These are phyloP conservation scores for Metarhizium sp. DNA, from an alignment of 2,329 filamentous ascomycete genomes.

Conservation along the genomic window DNA sequence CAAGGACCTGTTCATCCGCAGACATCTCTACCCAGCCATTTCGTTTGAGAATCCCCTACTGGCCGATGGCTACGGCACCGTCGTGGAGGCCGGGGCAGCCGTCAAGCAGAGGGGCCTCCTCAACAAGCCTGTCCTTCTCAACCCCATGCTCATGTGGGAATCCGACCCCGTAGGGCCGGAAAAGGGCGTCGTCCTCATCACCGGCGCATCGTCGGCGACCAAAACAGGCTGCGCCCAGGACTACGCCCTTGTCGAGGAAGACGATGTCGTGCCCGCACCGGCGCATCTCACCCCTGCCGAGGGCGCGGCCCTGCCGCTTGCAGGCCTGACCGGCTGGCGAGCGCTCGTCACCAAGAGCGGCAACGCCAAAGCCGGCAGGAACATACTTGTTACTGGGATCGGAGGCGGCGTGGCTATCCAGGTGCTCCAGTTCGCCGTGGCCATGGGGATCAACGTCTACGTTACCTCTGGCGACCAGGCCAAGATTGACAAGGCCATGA, in stretches of 20 bases:
- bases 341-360: conserved; percentile 71
- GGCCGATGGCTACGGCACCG: conserved; percentile 71
- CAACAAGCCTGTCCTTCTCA: conserved; percentile 65
- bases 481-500: conserved; percentile 64
- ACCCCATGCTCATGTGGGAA: conserved; percentile 71
- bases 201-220: conserved; percentile 58
- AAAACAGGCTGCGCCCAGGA: conserved; percentile 64
- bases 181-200: conserved; percentile 44
- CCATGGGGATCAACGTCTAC: conserved; percentile 63
- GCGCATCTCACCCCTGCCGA: conserved; percentile 62
- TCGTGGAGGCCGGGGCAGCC: conserved; percentile 52
- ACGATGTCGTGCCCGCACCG: conserved; percentile 69
- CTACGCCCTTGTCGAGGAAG: conserved; percentile 56
- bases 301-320: conserved; percentile 75
- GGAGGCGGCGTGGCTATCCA: conserved; percentile 85
- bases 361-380: conserved; percentile 53
- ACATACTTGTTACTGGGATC: conserved; percentile 81
- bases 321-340: conserved; percentile 81
- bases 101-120: conserved; percentile 30
- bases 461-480: conserved; percentile 66
- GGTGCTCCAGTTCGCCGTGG: conserved; percentile 70
- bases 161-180: conserved; percentile 66
- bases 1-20: conserved; percentile 88
- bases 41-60: conserved; percentile 72
- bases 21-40: conserved; percentile 80